phyloP scores from a whole-genome alignment of 192 early-diverging fungal species.

The Pilaira anomala region DNA sequence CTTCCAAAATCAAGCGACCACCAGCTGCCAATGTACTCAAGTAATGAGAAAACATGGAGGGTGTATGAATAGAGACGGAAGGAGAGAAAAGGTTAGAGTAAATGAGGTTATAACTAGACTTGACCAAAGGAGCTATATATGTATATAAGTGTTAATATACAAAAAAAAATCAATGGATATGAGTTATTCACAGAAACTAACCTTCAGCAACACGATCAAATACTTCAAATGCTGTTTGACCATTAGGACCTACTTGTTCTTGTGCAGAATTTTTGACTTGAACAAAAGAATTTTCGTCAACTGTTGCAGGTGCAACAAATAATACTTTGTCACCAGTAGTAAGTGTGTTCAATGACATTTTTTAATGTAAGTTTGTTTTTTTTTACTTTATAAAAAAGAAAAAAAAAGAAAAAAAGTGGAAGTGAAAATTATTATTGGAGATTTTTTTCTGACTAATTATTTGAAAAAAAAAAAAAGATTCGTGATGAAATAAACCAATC shows the following conservation, averaged over 20 bases:
- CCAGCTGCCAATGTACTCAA: constrained; percentile 63
- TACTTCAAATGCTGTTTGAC: constrained; percentile 79
- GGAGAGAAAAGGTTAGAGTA: constrained; percentile 55
- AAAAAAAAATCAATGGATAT: background rate
- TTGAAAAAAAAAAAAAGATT: too few species aligned
- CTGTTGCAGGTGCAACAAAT: constrained; percentile 42
- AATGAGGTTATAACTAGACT: constrained; percentile 57
- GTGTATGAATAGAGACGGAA: constrained; percentile 61
- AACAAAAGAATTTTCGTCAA: constrained; percentile 43
- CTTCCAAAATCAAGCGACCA: constrained; percentile 62
- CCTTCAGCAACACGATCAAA: constrained; percentile 70
- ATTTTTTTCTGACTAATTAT: too few species aligned
- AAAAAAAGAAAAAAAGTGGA: too few species aligned
- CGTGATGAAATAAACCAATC: too few species aligned
- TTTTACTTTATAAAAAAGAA: too few species aligned
- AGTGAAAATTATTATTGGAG: too few species aligned
- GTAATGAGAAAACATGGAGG: constrained; percentile 56
- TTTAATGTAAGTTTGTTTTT: too few species aligned
- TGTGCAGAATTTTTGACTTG: constrained; percentile 40
- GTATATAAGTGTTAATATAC: background rate
- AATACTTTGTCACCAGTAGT: constrained; percentile 42
- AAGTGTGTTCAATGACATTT: background rate
- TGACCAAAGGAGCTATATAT: constrained; percentile 47
- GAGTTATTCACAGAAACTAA: too few species aligned
- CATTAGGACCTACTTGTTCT: constrained; percentile 46